Base-by-base conservation (phyloP, 331 rosid species). In the Malus hybrid region DNA sequence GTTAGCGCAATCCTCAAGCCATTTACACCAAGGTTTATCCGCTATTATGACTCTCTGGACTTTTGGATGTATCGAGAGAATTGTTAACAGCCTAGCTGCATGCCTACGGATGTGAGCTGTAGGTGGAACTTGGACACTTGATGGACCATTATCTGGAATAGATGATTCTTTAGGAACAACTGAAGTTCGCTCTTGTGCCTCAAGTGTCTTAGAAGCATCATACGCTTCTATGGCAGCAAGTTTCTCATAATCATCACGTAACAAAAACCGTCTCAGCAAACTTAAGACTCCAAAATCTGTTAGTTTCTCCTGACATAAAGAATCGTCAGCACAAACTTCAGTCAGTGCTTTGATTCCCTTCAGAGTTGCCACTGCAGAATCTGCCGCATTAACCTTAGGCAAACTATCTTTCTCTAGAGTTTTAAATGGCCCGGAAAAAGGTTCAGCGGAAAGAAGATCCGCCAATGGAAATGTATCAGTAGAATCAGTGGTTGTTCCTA, bases 1-100 rank as follows among this genome's bases (percentile, higher is more conserved):
- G 74, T 85, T 80, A 75, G 97, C 99, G 86, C 99, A 92, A 75
- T 83, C 88, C 80, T 90, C 97, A 71, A 94, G 99, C 99, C 99
- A 94, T 33, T 81, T 81, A 74, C 92, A 87, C 93, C 94, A 89
- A 63, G 79, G 75, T 81, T 86, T 78, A 77, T 94, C 97, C 10
- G 84, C 85, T 77, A 75, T 19, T 70, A 94, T 65, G 68, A 73
- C 81, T 85, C 86, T 94, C 85, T 89, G 91, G 64, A 88, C 97
- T 81, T 82, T 86, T 74, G 93, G 91, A 77, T 84, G 90, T 36
- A 84, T 88, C 18, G 99, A 94, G 60, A 94, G 97, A 79, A 94
- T 89, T 68, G 89, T 92, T 85, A 94, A 89, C 81, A 94, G 77
- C 72, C 97, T 88, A 24, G 96, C 93, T 50, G 93, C 99, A 90